Evolutionary conservation across 148 eudicot genomes (phyloP).

Genomic region (Nepenthes mirabilis): DNA sequence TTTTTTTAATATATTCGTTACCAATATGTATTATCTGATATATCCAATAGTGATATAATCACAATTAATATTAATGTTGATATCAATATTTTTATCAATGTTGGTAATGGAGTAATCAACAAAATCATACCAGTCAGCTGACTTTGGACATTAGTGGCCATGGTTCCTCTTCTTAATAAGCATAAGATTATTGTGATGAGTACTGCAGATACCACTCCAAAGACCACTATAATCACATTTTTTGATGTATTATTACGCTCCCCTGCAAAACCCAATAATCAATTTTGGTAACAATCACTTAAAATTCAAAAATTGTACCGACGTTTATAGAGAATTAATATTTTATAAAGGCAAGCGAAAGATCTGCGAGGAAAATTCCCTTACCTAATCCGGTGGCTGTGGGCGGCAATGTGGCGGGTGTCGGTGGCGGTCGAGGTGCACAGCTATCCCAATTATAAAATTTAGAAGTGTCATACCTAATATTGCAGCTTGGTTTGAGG

Average conservation of each 20-base stretch:
- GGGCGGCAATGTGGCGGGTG: no score
- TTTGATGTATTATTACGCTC: neutral
- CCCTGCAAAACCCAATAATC: conserved; percentile 5
- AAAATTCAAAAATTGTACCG: neutral
- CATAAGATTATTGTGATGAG: conserved; percentile 1
- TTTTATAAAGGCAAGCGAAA: neutral
- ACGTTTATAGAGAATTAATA: neutral
- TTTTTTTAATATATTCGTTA: no score
- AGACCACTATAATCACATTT: neutral
- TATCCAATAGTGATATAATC: no score
- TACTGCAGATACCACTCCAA: conserved; percentile 1
- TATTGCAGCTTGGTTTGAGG: conserved; percentile 21
- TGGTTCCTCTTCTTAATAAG: neutral
- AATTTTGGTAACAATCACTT: neutral
- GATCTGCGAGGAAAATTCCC: neutral
- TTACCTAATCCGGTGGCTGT: conserved; percentile 2
- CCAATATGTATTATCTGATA: no score
- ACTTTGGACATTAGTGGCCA: no score
- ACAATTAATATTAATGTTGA: no score
- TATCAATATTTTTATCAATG: no score
- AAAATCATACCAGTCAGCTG: no score
- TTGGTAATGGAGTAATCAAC: no score
- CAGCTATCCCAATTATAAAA: no score
- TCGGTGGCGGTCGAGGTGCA: no score
- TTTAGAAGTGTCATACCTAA: conserved; percentile 1